Conservation (phyloP, 768 basidiomycete species). For the Russula sp. region DNA sequence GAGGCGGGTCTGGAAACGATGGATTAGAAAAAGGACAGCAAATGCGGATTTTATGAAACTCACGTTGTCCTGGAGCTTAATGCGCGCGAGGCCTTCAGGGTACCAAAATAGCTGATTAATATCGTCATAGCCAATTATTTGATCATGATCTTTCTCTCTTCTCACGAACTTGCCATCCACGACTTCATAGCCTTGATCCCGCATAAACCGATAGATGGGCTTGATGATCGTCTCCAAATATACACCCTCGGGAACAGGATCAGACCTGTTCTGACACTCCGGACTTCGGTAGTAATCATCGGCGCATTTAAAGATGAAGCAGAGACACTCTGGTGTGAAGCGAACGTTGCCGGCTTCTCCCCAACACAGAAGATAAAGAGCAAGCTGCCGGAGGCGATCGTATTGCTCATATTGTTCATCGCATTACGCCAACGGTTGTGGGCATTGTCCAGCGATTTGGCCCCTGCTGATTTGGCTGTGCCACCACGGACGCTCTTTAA, state of each 20-base stretch:
- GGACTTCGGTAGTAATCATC: slow-evolving; percentile 99
- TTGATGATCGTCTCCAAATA: slow-evolving; percentile 91
- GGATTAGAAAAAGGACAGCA: slow-evolving; percentile 13
- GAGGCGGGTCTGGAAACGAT: slow-evolving; percentile 66
- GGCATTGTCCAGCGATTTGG: slow-evolving; percentile 90
- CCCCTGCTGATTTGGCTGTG: slow-evolving; percentile 48
- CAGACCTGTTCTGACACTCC: slow-evolving; percentile 92
- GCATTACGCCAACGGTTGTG: slow-evolving; percentile 95
- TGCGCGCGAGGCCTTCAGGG: slow-evolving; percentile 93
- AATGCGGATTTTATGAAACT: slow-evolving; percentile 32
- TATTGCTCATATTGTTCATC: slow-evolving; percentile 99
- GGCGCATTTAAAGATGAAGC: slow-evolving; percentile 99
- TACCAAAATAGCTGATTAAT: slow-evolving; percentile 99
- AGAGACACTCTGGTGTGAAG: slow-evolving; percentile 93
- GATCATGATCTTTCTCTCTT: slow-evolving; percentile 89
- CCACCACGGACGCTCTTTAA: slow-evolving; percentile 77
- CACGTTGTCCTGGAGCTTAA: slow-evolving; percentile 85
- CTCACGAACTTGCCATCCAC: slow-evolving; percentile 92
- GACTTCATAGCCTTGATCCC: slow-evolving; percentile 97
- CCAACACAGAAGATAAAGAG: slow-evolving; percentile 96
- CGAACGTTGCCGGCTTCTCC: slow-evolving; percentile 97
- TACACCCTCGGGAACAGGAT: slow-evolving; percentile 91
- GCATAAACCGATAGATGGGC: slow-evolving; percentile 92
- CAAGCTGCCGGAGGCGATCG: slow-evolving; percentile 93
- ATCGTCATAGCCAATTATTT: slow-evolving; percentile 99